phyloP scores from a whole-genome alignment of 2,329 filamentous ascomycete species.

The Botryotinia convoluta region DNA sequence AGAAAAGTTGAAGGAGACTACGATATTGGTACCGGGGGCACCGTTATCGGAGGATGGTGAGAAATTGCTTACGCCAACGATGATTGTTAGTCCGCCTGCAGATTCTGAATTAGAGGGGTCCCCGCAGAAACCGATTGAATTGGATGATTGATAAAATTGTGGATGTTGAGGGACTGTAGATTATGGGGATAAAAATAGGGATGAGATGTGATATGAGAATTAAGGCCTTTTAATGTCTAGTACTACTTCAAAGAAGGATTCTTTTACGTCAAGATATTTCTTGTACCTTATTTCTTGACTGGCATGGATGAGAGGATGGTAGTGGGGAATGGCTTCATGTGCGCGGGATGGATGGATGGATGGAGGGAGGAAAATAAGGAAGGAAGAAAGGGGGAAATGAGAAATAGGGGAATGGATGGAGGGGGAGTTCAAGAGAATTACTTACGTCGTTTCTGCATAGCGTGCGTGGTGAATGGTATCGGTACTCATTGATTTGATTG shows the following conservation, averaged over 20 bases:
- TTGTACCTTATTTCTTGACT: conserved; percentile 17
- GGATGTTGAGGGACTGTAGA: conserved; percentile 27
- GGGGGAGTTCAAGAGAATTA: conserved; percentile 4
- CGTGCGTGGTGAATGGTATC: conserved; percentile 21
- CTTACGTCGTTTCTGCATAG: conserved; percentile 25
- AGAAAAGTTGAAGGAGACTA: conserved; percentile 19
- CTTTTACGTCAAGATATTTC: conserved; percentile 12
- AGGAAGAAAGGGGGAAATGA: background rate
- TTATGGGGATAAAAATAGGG: conserved; percentile 20
- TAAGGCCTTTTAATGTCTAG: conserved; percentile 29
- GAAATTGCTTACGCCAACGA: conserved; percentile 32
- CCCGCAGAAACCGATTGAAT: conserved; percentile 31
- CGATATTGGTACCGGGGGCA: conserved; percentile 17
- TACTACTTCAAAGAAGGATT: conserved; percentile 20
- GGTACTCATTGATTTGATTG: conserved; percentile 8
- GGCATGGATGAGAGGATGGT: background rate
- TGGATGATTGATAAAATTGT: conserved; percentile 34
- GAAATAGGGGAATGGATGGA: conserved; percentile 3
- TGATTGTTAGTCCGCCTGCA: conserved; percentile 36
- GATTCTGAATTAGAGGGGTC: conserved; percentile 25
- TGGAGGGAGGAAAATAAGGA: background rate
- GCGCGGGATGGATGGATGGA: background rate
- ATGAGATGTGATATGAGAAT: conserved; percentile 23
- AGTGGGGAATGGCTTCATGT: background rate
- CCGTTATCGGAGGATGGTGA: conserved; percentile 24